These are phyloP conservation scores for Podospora sp. DNA, from an alignment of 495 filamentous ascomycete species.

Conservation along the genomic window DNA sequence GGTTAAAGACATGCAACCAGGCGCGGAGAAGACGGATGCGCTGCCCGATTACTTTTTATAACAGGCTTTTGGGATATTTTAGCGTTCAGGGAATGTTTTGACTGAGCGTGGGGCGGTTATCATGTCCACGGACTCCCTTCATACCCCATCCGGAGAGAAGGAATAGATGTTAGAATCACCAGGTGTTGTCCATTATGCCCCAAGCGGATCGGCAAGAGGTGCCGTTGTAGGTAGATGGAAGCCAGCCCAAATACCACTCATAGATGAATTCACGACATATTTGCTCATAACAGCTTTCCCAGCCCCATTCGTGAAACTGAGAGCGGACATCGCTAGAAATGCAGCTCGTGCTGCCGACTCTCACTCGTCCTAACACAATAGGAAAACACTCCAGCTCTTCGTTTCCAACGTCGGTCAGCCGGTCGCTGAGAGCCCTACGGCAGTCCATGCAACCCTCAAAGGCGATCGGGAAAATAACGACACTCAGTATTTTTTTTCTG, in stretches of 20 bases:
- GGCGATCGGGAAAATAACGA: not conserved
- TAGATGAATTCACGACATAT: not conserved
- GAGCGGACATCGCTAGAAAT: too few species aligned
- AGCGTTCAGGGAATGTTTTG: not conserved
- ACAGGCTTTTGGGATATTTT: not conserved
- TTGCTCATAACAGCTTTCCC: not conserved
- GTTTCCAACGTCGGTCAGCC: too few species aligned
- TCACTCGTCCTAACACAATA: too few species aligned
- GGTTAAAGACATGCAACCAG: constrained; percentile 79
- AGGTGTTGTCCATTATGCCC: not conserved
- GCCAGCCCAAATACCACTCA: not conserved
- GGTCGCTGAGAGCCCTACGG: too few species aligned
- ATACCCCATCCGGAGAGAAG: not conserved
- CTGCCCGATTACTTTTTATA: constrained; percentile 61
- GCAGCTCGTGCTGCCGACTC: too few species aligned
- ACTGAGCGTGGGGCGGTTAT: not conserved
- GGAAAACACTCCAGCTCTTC: too few species aligned
- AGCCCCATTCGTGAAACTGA: too few species aligned
- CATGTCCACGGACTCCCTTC: not conserved
- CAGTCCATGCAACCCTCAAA: too few species aligned
- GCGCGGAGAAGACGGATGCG: constrained; percentile 46
- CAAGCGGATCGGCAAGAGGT: not conserved
- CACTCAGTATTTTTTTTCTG: not conserved
- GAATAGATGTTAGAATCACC: not conserved
- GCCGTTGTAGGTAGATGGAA: not conserved